Percentiles rank a stretch among this genome's conserved stretches.
phyloP scores from a whole-genome alignment of 108 stramenopile genomes.

The Cyclostephanos tholiformis region DNA sequence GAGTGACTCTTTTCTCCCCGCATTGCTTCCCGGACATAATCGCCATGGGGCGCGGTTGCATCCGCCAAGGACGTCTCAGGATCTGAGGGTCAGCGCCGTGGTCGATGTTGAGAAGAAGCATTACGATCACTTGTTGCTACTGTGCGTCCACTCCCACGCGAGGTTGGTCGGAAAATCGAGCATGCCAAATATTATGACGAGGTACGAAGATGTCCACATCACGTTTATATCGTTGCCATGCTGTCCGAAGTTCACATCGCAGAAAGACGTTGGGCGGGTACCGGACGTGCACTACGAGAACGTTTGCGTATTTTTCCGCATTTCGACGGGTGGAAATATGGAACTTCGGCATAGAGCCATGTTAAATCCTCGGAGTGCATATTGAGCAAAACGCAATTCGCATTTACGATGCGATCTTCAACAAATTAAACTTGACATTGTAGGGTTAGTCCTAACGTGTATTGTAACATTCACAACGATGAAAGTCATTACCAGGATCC shows the following conservation, averaged over 20 bases:
- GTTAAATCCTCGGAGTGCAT: too few species aligned
- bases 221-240: slow-evolving; percentile 55
- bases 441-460: too few species aligned
- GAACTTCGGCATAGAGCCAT: slow-evolving; percentile 16
- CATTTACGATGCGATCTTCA: too few species aligned
- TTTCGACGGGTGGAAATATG: slow-evolving; percentile 56
- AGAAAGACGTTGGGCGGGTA: slow-evolving; percentile 44
- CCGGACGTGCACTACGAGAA: slow-evolving; percentile 56
- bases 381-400: too few species aligned
- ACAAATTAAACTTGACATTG: too few species aligned
- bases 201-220: slow-evolving; percentile 36
- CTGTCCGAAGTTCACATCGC: slow-evolving; percentile 50
- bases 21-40: slow-evolving; percentile 56
- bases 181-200: slow-evolving; percentile 25
- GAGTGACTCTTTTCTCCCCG: slow-evolving; percentile 47
- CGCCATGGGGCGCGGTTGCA: slow-evolving; percentile 30
- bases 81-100: slow-evolving; percentile 50
- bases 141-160: slow-evolving; percentile 66
- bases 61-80: slow-evolving; percentile 58
- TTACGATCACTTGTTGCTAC: slow-evolving; percentile 44
- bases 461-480: too few species aligned
- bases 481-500: too few species aligned
- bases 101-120: slow-evolving; percentile 49
- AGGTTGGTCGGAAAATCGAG: slow-evolving; percentile 31
- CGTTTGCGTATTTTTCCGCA: slow-evolving; percentile 58